phyloP scores from a whole-genome alignment of 2,329 filamentous ascomycete species.

The Penicillium rolfsii region DNA sequence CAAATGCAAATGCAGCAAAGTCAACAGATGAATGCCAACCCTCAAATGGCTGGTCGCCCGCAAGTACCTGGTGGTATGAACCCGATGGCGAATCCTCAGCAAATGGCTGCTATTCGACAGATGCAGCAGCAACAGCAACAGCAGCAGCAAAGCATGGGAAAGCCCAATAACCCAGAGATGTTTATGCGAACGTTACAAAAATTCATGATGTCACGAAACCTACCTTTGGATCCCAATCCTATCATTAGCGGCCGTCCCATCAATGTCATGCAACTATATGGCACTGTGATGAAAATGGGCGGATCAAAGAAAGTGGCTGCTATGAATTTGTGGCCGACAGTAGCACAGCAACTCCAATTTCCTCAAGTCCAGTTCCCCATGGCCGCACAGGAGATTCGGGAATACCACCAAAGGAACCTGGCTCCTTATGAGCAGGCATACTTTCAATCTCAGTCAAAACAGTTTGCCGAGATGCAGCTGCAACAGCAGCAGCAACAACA shows the following conservation, averaged over 20 bases:
- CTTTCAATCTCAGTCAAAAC: slow-evolving; percentile 50
- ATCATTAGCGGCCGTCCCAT: slow-evolving; percentile 73
- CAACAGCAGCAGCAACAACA: slow-evolving; percentile 39
- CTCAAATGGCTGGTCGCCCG: slow-evolving; percentile 41
- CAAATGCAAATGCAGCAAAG: slow-evolving; percentile 83
- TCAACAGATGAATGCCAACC: slow-evolving; percentile 59
- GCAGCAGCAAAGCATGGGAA: slow-evolving; percentile 41
- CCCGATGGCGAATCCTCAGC: slow-evolving; percentile 45
- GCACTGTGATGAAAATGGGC: slow-evolving; percentile 73
- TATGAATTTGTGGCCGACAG: slow-evolving; percentile 71
- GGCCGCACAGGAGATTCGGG: slow-evolving; percentile 69
- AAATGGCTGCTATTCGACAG: slow-evolving; percentile 54
- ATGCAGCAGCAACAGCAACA: slow-evolving; percentile 35
- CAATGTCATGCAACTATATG: slow-evolving; percentile 76
- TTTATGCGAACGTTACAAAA: slow-evolving; percentile 75
- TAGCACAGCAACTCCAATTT: slow-evolving; percentile 67
- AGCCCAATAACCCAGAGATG: slow-evolving; percentile 59
- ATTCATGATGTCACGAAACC: slow-evolving; percentile 75
- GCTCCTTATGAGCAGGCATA: slow-evolving; percentile 69
- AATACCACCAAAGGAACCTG: slow-evolving; percentile 76
- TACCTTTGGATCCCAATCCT: slow-evolving; percentile 75
- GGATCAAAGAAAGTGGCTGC: slow-evolving; percentile 75
- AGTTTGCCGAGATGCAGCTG: slow-evolving; percentile 47
- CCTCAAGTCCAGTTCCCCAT: slow-evolving; percentile 65
- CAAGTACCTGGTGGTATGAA: slow-evolving; percentile 40